Conservation (phyloP, 2,329 filamentous ascomycete genomes). For the Aspergillus glaucus region DNA sequence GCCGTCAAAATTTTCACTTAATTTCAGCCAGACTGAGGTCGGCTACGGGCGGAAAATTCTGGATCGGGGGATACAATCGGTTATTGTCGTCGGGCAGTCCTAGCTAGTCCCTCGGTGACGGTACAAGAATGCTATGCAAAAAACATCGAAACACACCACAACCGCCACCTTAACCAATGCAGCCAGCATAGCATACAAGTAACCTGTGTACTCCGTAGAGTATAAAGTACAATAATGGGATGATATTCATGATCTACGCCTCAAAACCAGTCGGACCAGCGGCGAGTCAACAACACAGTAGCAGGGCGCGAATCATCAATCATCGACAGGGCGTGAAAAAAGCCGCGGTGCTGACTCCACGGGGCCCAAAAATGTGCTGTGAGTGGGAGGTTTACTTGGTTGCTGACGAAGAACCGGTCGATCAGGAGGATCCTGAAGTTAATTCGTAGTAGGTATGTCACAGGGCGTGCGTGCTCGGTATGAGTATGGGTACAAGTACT, state of each 20-base stretch:
- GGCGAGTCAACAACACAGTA: background rate
- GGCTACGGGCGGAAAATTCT: background rate
- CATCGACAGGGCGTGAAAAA: background rate
- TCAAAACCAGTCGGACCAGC: background rate
- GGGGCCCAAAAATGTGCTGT: background rate
- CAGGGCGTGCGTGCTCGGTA: background rate
- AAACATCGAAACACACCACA: too few species aligned
- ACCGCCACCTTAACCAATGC: too few species aligned
- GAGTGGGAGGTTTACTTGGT: too few species aligned
- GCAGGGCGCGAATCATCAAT: background rate
- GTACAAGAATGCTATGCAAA: conserved; percentile 12
- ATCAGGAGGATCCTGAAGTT: background rate
- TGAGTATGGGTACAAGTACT: background rate
- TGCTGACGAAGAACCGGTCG: background rate
- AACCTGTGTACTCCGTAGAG: too few species aligned
- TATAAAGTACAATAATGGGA: background rate
- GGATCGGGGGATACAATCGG: background rate
- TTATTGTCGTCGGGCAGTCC: background rate
- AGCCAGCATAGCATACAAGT: too few species aligned
- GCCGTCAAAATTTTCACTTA: too few species aligned
- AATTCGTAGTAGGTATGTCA: background rate
- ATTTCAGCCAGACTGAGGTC: background rate
- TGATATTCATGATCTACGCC: background rate
- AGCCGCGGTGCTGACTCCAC: too few species aligned
- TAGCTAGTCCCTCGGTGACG: background rate